phyloP scores from a whole-genome alignment of 2,329 filamentous ascomycete genomes.

The Pochonia chlamydosporia region DNA sequence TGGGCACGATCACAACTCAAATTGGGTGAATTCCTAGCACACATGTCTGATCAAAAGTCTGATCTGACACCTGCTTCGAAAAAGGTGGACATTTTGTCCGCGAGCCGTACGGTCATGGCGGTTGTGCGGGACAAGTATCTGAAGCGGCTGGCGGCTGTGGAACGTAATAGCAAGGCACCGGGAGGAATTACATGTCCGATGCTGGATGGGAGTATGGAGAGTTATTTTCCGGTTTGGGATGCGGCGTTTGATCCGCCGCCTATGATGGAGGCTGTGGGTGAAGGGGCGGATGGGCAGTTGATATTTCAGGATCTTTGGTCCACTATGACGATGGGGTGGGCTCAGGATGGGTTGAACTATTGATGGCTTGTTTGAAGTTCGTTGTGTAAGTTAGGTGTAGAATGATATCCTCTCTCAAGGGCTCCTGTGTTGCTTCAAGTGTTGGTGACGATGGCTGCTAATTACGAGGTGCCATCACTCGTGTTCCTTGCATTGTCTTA shows the following conservation, averaged over 20 bases:
- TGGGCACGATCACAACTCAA: slow-evolving; percentile 33
- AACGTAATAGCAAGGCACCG: slow-evolving; percentile 16
- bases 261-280: slow-evolving; percentile 7
- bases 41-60: slow-evolving; percentile 22
- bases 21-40: slow-evolving; percentile 32
- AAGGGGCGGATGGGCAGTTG: slow-evolving; percentile 14
- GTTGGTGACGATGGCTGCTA: too few species aligned
- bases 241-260: slow-evolving; percentile 21
- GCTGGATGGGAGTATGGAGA: slow-evolving; percentile 44
- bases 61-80: slow-evolving; percentile 19
- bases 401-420: too few species aligned
- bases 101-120: slow-evolving; percentile 38
- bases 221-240: slow-evolving; percentile 40
- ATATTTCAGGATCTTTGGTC: slow-evolving; percentile 41
- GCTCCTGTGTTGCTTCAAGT: too few species aligned
- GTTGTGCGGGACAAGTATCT: slow-evolving; percentile 42
- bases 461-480: too few species aligned
- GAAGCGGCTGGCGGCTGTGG: slow-evolving; percentile 29
- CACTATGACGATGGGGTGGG: slow-evolving; percentile 43
- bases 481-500: too few species aligned
- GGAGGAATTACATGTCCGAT: slow-evolving; percentile 37
- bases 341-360: slow-evolving; percentile 14
- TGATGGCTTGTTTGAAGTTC: too few species aligned
- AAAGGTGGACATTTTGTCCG: slow-evolving; percentile 36
- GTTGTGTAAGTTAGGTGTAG: too few species aligned